Percentiles rank a stretch among this genome's conserved stretches.
Conservation (phyloP, 495 filamentous ascomycete species). For the Penicillium robsamsonii region DNA sequence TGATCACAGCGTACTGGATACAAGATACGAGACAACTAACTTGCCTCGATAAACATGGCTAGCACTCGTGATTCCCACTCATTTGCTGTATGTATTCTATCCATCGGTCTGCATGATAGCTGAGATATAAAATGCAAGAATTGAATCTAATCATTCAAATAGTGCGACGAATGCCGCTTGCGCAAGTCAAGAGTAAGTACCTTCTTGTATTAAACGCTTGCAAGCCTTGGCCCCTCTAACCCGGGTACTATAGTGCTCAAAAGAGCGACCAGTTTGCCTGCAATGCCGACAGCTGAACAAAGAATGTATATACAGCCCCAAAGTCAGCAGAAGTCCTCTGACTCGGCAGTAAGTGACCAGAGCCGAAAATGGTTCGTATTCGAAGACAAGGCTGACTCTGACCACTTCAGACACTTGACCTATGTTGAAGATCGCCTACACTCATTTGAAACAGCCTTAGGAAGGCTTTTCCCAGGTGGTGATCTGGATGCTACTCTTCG, state of each 20-base stretch:
- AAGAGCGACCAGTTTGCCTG: constrained; percentile 44
- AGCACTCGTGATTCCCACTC: constrained; percentile 50
- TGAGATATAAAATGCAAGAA: neutral
- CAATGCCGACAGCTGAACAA: constrained; percentile 47
- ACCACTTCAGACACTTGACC: constrained; percentile 44
- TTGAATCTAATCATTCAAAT: neutral
- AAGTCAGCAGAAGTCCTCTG: constrained; percentile 46
- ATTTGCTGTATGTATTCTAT: constrained; percentile 44
- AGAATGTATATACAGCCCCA: constrained; percentile 51
- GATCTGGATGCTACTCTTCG: constrained; percentile 48
- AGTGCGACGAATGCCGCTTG: constrained; percentile 53
- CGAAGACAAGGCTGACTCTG: constrained; percentile 11
- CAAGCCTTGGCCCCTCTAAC: constrained; percentile 1
- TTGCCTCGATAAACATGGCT: constrained; percentile 40
- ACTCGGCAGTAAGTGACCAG: constrained; percentile 42
- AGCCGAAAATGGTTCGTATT: neutral
- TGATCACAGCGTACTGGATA: constrained; percentile 37
- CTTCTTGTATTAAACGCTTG: neutral
- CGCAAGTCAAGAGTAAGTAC: constrained; percentile 47
- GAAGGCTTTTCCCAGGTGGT: constrained; percentile 44
- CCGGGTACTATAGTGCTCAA: constrained; percentile 41
- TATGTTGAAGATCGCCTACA: constrained; percentile 50
- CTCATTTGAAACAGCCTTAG: constrained; percentile 45
- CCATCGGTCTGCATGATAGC: neutral
- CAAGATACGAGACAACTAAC: constrained; percentile 24